Percentiles rank a stretch among this genome's conserved stretches.
phyloP scores from a whole-genome alignment of 2,329 filamentous ascomycete species.

The Stemphylium beticola region DNA sequence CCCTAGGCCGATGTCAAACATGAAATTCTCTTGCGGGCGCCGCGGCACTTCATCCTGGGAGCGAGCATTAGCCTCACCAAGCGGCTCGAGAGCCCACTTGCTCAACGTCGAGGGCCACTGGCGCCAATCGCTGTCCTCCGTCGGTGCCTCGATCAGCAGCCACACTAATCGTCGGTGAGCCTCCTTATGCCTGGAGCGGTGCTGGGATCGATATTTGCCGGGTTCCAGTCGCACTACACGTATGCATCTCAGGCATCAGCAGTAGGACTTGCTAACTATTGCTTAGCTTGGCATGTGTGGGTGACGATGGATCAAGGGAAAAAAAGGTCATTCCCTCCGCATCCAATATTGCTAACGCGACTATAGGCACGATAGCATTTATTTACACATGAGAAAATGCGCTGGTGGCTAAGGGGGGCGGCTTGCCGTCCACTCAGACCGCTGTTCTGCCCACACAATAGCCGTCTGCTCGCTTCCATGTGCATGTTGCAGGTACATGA shows the following conservation, averaged over 20 bases:
- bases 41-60: slow-evolving; percentile 33
- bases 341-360: slow-evolving; percentile 2
- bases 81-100: slow-evolving; percentile 22
- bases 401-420: slow-evolving; percentile 8
- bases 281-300: slow-evolving; percentile 3
- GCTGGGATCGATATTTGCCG: slow-evolving; percentile 11
- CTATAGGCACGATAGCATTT: slow-evolving; percentile 9
- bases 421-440: slow-evolving; percentile 14
- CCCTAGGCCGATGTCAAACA: slow-evolving; percentile 31
- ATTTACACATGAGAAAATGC: slow-evolving; percentile 8
- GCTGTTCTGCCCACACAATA: slow-evolving; percentile 4
- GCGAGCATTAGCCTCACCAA: slow-evolving; percentile 26
- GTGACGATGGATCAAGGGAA: neutral
- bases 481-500: slow-evolving; percentile 16
- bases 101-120: slow-evolving; percentile 18
- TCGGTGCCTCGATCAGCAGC: slow-evolving; percentile 17
- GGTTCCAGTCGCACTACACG: slow-evolving; percentile 9
- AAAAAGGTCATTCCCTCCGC: slow-evolving; percentile 1
- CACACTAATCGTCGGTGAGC: slow-evolving; percentile 22
- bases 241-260: slow-evolving; percentile 10
- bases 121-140: slow-evolving; percentile 24
- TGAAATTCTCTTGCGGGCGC: slow-evolving; percentile 35
- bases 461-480: slow-evolving; percentile 16
- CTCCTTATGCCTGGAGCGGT: slow-evolving; percentile 11
- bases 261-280: slow-evolving; percentile 2